Percentiles rank a stretch among this genome's conserved stretches.
Evolutionary conservation across 257 asterid species (phyloP).

Genomic region (Perilla frutescens): DNA sequence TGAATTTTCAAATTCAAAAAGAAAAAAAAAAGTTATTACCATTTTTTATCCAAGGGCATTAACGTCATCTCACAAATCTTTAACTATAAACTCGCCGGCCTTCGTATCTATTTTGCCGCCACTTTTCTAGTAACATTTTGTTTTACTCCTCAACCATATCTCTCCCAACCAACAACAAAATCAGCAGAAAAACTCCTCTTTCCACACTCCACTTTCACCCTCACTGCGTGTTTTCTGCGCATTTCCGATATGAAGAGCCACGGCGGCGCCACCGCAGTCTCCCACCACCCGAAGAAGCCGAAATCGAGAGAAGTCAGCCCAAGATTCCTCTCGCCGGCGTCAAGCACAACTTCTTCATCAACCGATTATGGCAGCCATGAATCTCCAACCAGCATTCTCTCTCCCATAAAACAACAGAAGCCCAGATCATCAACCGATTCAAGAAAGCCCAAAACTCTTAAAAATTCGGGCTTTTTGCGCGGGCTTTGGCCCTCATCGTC

Average conservation of each 20-base stretch:
- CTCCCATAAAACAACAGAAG: constrained; percentile 41
- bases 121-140: constrained; percentile 55
- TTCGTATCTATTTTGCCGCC: constrained; percentile 71
- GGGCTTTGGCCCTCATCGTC: constrained; percentile 81
- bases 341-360: constrained; percentile 35
- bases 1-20: constrained; percentile 13
- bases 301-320: constrained; percentile 76
- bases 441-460: constrained; percentile 46
- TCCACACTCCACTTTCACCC: constrained; percentile 10
- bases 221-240: constrained; percentile 20
- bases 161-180: constrained; percentile 37
- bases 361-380: constrained; percentile 35
- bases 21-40: not conserved
- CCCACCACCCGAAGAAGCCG: constrained; percentile 42
- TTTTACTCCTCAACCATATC: constrained; percentile 48
- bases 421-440: constrained; percentile 47
- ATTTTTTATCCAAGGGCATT: constrained; percentile 30
- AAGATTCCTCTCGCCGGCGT: constrained; percentile 60
- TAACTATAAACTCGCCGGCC: constrained; percentile 61
- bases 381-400: constrained; percentile 48
- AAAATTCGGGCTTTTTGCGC: constrained; percentile 54
- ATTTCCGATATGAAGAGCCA: constrained; percentile 48
- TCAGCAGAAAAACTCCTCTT: constrained; percentile 2
- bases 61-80: constrained; percentile 41
- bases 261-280: constrained; percentile 35